Percentiles rank a stretch among this genome's conserved stretches.
Evolutionary conservation across 345 rosid genomes (phyloP).

Genomic region (Alliaria petiolata): DNA sequence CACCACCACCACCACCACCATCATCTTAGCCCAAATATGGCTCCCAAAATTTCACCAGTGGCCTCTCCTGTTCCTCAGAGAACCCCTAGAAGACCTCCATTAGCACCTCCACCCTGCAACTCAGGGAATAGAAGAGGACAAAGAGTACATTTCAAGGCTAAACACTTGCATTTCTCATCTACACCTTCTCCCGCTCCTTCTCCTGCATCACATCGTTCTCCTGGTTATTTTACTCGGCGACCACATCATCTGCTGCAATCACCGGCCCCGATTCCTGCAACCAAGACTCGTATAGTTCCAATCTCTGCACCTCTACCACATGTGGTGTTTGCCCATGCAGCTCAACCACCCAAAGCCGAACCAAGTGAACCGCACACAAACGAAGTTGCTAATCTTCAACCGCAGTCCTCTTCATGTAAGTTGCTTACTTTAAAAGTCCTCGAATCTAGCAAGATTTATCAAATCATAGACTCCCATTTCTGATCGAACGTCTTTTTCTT

Average conservation of each 20-base stretch:
- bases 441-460: background rate
- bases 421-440: conserved; percentile 23
- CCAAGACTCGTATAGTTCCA: conserved; percentile 40
- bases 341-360: conserved; percentile 45
- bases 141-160: conserved; percentile 38
- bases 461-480: background rate
- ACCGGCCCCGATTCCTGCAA: conserved; percentile 25
- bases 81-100: conserved; percentile 30
- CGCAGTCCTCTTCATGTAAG: conserved; percentile 62
- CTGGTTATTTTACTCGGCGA: conserved; percentile 25
- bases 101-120: conserved; percentile 54
- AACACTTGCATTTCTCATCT: conserved; percentile 20
- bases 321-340: conserved; percentile 53
- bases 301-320: conserved; percentile 60
- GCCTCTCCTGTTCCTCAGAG: conserved; percentile 46
- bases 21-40: conserved; percentile 42
- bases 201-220: conserved; percentile 36
- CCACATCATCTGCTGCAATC: conserved; percentile 34
- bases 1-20: conserved; percentile 39
- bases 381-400: conserved; percentile 34
- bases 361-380: conserved; percentile 34
- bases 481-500: conserved; percentile 4
- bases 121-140: conserved; percentile 35
- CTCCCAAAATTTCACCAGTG: conserved; percentile 41
- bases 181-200: conserved; percentile 52